phyloP scores from a whole-genome alignment of 768 basidiomycete genomes.

The Auriculariales sp. region DNA sequence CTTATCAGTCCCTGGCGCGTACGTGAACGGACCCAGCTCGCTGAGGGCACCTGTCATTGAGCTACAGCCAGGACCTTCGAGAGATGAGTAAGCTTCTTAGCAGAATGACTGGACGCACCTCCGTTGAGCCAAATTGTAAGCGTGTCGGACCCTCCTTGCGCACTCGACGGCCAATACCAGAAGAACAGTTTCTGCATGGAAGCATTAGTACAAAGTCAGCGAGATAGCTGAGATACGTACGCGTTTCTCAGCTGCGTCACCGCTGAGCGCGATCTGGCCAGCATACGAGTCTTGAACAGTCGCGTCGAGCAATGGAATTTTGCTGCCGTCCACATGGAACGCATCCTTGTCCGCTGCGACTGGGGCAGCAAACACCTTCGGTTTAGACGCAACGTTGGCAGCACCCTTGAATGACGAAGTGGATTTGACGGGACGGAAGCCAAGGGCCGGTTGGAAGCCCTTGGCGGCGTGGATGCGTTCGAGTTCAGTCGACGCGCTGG shows the following conservation, averaged over 20 bases:
- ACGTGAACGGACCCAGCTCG: slow-evolving; percentile 8
- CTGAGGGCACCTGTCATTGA: neutral
- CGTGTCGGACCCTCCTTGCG: neutral
- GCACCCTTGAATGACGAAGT: no score
- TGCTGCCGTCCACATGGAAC: neutral
- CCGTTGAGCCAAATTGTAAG: slow-evolving; percentile 5
- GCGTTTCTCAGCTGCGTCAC: neutral
- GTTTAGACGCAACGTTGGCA: no score
- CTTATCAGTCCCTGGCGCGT: slow-evolving; percentile 3
- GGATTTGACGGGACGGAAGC: no score
- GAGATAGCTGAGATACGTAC: neutral
- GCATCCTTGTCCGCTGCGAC: no score
- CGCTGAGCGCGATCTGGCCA: neutral
- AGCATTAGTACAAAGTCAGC: neutral
- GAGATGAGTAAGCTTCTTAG: neutral
- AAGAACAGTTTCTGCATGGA: slow-evolving; percentile 4
- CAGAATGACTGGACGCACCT: neutral
- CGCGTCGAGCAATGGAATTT: neutral
- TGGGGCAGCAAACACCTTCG: no score
- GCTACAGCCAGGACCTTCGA: neutral
- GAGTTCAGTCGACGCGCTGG: no score
- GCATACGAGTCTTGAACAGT: slow-evolving; percentile 3
- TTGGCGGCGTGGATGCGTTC: no score
- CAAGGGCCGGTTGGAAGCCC: no score
- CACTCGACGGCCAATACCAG: slow-evolving; percentile 5